Evolutionary conservation across 345 rosid genomes (phyloP).

Genomic region (Eutrema japonicum): DNA sequence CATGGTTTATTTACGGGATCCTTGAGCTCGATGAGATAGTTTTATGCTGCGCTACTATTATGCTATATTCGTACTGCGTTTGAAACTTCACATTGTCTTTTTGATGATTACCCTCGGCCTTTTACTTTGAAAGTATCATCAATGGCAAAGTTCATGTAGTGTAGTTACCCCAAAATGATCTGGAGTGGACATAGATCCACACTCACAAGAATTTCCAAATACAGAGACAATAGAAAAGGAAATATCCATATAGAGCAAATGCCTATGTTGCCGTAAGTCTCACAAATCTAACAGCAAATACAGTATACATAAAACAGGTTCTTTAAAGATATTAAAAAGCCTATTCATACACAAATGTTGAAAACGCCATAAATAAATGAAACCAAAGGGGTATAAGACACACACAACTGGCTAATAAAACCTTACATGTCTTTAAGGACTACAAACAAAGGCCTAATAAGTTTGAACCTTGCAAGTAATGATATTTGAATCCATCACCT

Average conservation of each 20-base stretch:
- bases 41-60: conserved; percentile 1
- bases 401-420: too few relatives aligned
- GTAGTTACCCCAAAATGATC: not conserved
- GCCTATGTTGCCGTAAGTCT: too few relatives aligned
- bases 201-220: too few relatives aligned
- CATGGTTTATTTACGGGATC: not conserved
- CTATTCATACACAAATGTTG: not conserved
- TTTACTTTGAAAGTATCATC: conserved; percentile 17
- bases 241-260: too few relatives aligned
- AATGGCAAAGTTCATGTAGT: not conserved
- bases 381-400: not conserved
- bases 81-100: conserved; percentile 18
- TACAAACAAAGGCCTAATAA: too few relatives aligned
- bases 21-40: conserved; percentile 14
- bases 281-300: not conserved
- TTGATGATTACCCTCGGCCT: not conserved
- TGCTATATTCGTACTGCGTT: conserved; percentile 12
- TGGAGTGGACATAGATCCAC: not conserved
- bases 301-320: not conserved
- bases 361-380: not conserved
- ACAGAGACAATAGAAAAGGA: too few relatives aligned
- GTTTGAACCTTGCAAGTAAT: too few relatives aligned
- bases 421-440: too few relatives aligned
- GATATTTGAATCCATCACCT: too few relatives aligned
- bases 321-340: not conserved